These are phyloP conservation scores for Selenicereus undatus DNA, from an alignment of 148 eudicot genomes.

Conservation along the genomic window DNA sequence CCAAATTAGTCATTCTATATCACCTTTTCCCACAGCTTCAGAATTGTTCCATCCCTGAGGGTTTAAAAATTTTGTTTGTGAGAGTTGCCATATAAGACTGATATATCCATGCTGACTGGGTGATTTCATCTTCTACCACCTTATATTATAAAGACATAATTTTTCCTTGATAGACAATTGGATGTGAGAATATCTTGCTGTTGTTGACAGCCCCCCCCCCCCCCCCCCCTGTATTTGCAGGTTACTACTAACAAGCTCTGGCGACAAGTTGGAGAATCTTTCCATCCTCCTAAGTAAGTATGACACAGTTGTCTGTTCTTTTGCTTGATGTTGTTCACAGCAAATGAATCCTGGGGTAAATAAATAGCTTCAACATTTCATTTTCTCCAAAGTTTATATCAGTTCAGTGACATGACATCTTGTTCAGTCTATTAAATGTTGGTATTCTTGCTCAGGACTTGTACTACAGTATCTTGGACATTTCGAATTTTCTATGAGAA, in stretches of 20 bases:
- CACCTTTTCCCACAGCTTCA: background rate
- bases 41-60: background rate
- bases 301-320: background rate
- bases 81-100: background rate
- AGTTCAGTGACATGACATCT: background rate
- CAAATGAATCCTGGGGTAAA: background rate
- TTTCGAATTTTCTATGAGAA: conserved; percentile 96
- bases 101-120: background rate
- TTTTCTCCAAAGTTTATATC: background rate
- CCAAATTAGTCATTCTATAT: background rate
- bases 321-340: conserved; percentile 5
- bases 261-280: conserved; percentile 95
- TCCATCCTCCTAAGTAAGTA: conserved; percentile 83
- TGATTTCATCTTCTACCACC: conserved; percentile 7
- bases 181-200: background rate
- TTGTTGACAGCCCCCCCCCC: background rate
- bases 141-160: background rate
- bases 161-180: background rate
- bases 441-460: conserved; percentile 59
- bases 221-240: conserved; percentile 29
- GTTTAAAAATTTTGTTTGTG: background rate
- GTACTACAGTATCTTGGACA: conserved; percentile 97
- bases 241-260: conserved; percentile 78
- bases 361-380: background rate
- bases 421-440: background rate